These are phyloP conservation scores for Lecanosticta acicola DNA, from an alignment of 2,329 filamentous ascomycete species.

Conservation along the genomic window DNA sequence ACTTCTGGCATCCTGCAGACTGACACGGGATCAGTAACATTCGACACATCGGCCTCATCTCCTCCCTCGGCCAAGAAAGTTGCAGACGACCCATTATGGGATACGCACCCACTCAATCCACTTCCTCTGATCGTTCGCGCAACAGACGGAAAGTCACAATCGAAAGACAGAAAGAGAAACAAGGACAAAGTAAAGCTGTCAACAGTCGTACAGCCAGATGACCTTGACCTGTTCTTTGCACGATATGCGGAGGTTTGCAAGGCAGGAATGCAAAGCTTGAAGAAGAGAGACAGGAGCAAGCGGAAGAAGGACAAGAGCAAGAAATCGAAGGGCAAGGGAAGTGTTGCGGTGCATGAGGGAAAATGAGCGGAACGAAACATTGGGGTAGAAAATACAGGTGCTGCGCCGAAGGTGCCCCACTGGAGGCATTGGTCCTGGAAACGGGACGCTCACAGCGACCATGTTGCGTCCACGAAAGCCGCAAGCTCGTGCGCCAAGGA, in stretches of 20 bases:
- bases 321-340: slow-evolving; percentile 53
- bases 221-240: slow-evolving; percentile 73
- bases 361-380: neutral
- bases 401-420: too few relatives aligned
- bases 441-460: too few relatives aligned
- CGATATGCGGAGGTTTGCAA: slow-evolving; percentile 90
- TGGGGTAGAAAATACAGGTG: too few relatives aligned
- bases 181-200: slow-evolving; percentile 68
- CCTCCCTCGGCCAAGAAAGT: slow-evolving; percentile 34
- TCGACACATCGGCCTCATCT: slow-evolving; percentile 40
- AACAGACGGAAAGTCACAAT: slow-evolving; percentile 62
- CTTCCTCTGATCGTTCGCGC: slow-evolving; percentile 76
- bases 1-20: neutral
- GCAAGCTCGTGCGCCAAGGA: too few relatives aligned
- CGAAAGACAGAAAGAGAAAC: slow-evolving; percentile 44
- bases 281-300: slow-evolving; percentile 89
- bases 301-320: slow-evolving; percentile 73
- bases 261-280: slow-evolving; percentile 77
- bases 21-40: slow-evolving; percentile 32
- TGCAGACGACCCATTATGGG: slow-evolving; percentile 52
- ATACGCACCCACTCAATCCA: slow-evolving; percentile 54
- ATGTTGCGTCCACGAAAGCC: too few relatives aligned
- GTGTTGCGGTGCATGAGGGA: neutral
- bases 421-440: too few relatives aligned
- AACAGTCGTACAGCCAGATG: slow-evolving; percentile 71